Base-by-base conservation (phyloP, 2,329 filamentous ascomycete genomes). In the Pseudonectria buxi region DNA sequence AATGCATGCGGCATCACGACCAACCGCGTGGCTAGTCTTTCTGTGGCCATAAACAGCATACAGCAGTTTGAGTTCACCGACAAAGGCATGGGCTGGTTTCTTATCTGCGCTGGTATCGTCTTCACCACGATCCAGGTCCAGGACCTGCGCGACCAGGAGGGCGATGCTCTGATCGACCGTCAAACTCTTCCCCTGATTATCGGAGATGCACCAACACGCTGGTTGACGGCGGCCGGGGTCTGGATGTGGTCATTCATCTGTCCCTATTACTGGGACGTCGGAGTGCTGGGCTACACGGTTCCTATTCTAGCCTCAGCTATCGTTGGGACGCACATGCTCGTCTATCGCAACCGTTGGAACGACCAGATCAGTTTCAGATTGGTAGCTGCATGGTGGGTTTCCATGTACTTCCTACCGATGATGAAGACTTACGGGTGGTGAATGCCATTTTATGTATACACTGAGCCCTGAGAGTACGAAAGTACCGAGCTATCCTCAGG, bases 51-150 rank as follows among this genome's bases (percentile, higher is more conserved):
- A 7, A 30, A 22, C 4, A 34, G 36, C 10, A 40, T 30, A 7
- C 36, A 45, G 18, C 18, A 16, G 10, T 43, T 44, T 6, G 30
- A 44, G 14, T 46, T 48, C 14, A 45, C 45, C 2, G 24, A 39
- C 27, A 44, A 45, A 16, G 43, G 41, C 6, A 14, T 43, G 1
- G 40, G 36, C 15, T 53, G 49, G 47, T 41, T 47, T 10, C 25
- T 44, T 2, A 36, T 51, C 2, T 38, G 37, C 10, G 48, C 47
- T 12, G 32, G 25, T 12, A 39, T 53, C 11, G 49, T 52, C 28
- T 37, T 52, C 24, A 52, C 49, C 7, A 52, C 49, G 11, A 51
- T 51, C 13, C 47, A 51, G 30, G 47, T 49, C 10, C 47, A 51
- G 18, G 48, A 51, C 24, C 30, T 51, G 24, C 46, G 49, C 7